These are phyloP conservation scores for Microsporum canis DNA, from an alignment of 2,329 filamentous ascomycete genomes.

Conservation along the genomic window DNA sequence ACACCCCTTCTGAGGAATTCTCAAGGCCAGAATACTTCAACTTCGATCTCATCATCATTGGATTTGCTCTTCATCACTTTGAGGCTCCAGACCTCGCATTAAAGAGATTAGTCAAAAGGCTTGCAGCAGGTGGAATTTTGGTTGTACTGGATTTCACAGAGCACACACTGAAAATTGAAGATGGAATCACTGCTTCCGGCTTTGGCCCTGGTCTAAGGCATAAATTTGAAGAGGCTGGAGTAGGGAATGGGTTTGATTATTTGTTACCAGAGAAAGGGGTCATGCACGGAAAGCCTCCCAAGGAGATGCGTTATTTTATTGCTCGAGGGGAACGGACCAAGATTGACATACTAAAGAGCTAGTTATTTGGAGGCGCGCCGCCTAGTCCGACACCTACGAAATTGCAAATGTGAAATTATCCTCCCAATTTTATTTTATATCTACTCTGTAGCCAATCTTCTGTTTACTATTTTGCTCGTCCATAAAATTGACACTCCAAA, in stretches of 20 bases:
- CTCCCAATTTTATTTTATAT: background rate
- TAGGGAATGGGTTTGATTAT: constrained; percentile 47
- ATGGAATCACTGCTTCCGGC: constrained; percentile 54
- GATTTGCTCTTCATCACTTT: constrained; percentile 57
- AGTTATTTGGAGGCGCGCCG: background rate
- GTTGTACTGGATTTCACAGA: constrained; percentile 56
- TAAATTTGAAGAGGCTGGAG: constrained; percentile 55
- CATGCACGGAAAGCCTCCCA: background rate
- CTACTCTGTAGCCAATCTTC: background rate
- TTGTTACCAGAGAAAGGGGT: constrained; percentile 7
- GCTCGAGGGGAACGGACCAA: background rate
- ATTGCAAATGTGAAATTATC: background rate
- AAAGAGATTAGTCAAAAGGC: constrained; percentile 46
- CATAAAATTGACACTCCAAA: background rate
- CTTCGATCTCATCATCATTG: constrained; percentile 58
- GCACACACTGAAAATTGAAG: constrained; percentile 26
- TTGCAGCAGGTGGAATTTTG: constrained; percentile 55
- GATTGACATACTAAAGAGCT: background rate
- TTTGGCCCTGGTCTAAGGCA: constrained; percentile 51
- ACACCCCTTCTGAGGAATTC: constrained; percentile 45
- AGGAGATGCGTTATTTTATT: background rate
- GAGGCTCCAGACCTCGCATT: constrained; percentile 52
- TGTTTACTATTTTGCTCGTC: background rate
- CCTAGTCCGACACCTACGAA: background rate
- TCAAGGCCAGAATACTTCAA: constrained; percentile 51